These are phyloP conservation scores for Rhexocercosporidium sp. DNA, from an alignment of 2,329 filamentous ascomycete genomes.

Conservation along the genomic window DNA sequence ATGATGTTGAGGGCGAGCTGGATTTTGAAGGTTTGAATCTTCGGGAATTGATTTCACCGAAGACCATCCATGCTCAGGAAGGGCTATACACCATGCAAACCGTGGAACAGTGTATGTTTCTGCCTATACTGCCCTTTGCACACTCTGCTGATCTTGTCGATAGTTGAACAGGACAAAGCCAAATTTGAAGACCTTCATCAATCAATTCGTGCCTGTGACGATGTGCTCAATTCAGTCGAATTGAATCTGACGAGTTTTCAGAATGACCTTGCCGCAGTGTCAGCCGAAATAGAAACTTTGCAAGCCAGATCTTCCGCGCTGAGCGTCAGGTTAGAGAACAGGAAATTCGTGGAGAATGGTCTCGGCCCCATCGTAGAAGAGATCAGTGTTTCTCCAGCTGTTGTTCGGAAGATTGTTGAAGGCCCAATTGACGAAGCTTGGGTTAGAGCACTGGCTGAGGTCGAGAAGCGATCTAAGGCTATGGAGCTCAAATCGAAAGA, in stretches of 20 bases:
- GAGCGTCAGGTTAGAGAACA: conserved; percentile 85
- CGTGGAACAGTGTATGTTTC: conserved; percentile 72
- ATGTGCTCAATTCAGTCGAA: conserved; percentile 92
- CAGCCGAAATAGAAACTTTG: conserved; percentile 91
- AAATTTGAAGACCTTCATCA: conserved; percentile 90
- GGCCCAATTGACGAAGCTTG: conserved; percentile 90
- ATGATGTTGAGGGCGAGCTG: conserved; percentile 66
- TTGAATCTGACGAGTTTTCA: conserved; percentile 91
- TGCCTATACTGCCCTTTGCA: conserved; percentile 22
- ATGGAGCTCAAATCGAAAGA: conserved; percentile 72
- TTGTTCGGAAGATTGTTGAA: conserved; percentile 85
- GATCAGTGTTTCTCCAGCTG: conserved; percentile 81
- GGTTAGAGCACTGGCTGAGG: conserved; percentile 80
- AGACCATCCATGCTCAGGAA: conserved; percentile 18
- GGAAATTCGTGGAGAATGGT: conserved; percentile 86
- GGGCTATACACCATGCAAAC: conserved; percentile 60
- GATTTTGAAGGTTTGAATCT: conserved; percentile 82
- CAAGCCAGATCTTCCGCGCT: conserved; percentile 85
- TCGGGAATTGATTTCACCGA: conserved; percentile 54
- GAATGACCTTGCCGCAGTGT: conserved; percentile 88
- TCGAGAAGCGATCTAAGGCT: conserved; percentile 77
- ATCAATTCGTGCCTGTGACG: conserved; percentile 89
- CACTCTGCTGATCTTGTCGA: conserved; percentile 20
- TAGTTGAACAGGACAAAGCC: conserved; percentile 79
- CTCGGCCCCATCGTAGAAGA: conserved; percentile 91